Percentiles rank a stretch among this genome's conserved stretches.
phyloP scores from a whole-genome alignment of 345 rosid species.

The Brassica rapa region DNA sequence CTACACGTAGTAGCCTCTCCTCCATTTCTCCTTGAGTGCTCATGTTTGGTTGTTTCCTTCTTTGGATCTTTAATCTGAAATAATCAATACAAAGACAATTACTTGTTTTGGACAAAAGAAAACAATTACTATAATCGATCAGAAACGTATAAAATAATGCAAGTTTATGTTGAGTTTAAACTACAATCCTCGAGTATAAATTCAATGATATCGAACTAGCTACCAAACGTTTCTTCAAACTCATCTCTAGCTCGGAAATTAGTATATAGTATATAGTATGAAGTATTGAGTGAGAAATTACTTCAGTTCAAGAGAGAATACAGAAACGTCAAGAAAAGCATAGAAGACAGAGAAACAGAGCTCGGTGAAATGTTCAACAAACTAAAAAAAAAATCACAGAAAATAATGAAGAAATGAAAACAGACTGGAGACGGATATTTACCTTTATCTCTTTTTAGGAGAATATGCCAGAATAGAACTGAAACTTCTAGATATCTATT shows the following conservation, averaged over 20 bases:
- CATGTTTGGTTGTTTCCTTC: neutral
- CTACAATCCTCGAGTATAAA: neutral
- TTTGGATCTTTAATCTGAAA: neutral
- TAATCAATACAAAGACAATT: neutral
- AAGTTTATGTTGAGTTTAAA: neutral
- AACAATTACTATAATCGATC: neutral
- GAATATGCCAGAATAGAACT: conserved; percentile 16
- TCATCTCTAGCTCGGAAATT: neutral
- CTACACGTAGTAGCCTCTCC: conserved; percentile 35
- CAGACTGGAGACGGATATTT: neutral
- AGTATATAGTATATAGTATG: neutral
- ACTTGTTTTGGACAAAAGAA: neutral
- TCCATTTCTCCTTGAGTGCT: conserved; percentile 40
- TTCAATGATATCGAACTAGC: neutral
- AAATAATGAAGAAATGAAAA: conserved; percentile 1
- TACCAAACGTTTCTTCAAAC: neutral
- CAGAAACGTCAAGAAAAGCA: neutral
- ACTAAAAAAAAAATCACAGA: neutral
- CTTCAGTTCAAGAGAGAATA: conserved; percentile 6
- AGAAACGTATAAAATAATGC: neutral
- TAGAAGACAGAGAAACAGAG: conserved; percentile 13
- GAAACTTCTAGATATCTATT: conserved; percentile 13
- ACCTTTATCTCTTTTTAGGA: neutral
- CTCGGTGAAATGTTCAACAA: conserved; percentile 3
- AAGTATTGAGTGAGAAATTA: neutral